A percentile compares a stretch with the other conserved stretches of the same genome.
Conservation (phyloP, 345 rosid species). For the Citrus inodora region DNA sequence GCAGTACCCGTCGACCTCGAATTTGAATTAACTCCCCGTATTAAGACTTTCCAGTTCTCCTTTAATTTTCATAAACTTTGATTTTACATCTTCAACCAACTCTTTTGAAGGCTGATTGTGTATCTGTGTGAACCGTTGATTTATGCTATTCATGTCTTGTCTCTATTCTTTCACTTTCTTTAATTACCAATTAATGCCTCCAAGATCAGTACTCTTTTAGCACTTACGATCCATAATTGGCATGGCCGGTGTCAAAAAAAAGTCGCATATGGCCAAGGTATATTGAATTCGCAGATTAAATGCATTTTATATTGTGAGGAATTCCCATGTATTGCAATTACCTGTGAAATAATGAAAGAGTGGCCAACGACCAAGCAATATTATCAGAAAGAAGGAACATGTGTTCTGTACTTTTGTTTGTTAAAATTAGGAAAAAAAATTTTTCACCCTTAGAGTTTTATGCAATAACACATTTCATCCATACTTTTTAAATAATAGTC, state of each 20-base stretch:
- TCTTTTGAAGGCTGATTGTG: background rate
- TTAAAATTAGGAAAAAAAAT: background rate
- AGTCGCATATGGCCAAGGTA: background rate
- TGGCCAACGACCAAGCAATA: background rate
- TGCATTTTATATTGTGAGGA: background rate
- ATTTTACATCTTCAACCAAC: background rate
- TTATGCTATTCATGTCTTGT: background rate
- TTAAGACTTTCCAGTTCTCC: background rate
- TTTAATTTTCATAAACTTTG: background rate
- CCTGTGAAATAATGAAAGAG: background rate
- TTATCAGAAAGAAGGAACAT: background rate
- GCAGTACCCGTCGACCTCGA: background rate
- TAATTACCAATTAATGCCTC: background rate
- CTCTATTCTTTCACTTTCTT: background rate
- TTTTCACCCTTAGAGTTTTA: too few species aligned
- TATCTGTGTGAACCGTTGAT: background rate
- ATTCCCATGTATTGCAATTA: background rate
- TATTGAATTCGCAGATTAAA: background rate
- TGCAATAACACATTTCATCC: accelerated
- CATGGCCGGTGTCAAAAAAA: background rate
- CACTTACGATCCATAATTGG: background rate
- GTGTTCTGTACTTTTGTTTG: background rate
- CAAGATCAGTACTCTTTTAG: background rate
- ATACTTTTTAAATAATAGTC: accelerated
- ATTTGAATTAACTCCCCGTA: background rate